Evolutionary conservation across 306 rosid species (phyloP), one percentile per base, ranked within the genome.

Genomic region (Datisca glomerata): DNA sequence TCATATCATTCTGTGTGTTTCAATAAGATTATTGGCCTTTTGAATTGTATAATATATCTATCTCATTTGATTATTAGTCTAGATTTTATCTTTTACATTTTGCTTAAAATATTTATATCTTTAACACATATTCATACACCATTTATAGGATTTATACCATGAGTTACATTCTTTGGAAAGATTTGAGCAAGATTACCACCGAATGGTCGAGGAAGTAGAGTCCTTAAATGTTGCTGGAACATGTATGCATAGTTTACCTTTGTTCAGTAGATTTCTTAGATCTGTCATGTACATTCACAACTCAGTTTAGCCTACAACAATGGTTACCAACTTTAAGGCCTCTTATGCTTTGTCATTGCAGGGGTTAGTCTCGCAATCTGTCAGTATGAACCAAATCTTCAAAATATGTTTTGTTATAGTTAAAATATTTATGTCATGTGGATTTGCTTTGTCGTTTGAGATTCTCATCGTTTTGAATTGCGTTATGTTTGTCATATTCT

Each of bases 141-240:
- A 31, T 31, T 31, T 12, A 31, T 14, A 91, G 96, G 98, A 91
- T 59, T 61, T 91, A 51, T 91, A 91, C 60, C 94, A 71, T 36
- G 92, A 80, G 56, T 50, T 80, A 47, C 79, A 46, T 64, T 69
- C 79, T 47, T 60, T 59, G 48, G 94, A 80, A 19, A 86, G 81
- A 43, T 73, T 80, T 69, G 81, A 91, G 63, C 98, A 91, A 70
- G 96, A 84, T 67, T 80, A 80, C 63, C 60, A 12, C 41, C 73
- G 67, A 33, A 84, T 73, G 58, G 41, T 75, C 41, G 79, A 75
- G 59, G 96, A 80, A 60, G 72, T 82, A 73, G 79, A 75, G 51
- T 74, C 70, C 50, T 62, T 78, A 51, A 72, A 73, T 36, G 15
- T 11, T 12, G 7, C 16, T 3, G 18, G 41, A 36, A 7, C 2